phyloP scores from a whole-genome alignment of 306 rosid species.

The Castanea crenata region DNA sequence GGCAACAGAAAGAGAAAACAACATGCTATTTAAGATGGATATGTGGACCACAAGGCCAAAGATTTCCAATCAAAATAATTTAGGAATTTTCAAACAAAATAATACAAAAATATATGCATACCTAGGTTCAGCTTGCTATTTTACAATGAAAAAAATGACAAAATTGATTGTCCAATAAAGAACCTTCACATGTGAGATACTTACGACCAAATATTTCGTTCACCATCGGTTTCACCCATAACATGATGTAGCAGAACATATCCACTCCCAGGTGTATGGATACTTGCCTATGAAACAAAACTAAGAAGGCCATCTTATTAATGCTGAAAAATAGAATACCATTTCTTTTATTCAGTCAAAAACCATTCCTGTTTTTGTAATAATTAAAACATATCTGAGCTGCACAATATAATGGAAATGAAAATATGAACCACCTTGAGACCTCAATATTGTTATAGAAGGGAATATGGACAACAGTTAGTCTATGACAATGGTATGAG shows the following conservation, averaged over 20 bases:
- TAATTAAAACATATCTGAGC: not conserved
- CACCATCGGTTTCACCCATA: slow-evolving; percentile 96
- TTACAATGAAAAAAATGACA: slow-evolving; percentile 19
- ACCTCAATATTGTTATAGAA: not conserved
- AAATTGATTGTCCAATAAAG: not conserved
- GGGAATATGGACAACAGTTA: too few relatives aligned
- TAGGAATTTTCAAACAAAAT: not conserved
- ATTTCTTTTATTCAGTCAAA: not conserved
- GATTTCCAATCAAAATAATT: too few relatives aligned
- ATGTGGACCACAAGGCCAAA: too few relatives aligned
- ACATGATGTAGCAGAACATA: slow-evolving; percentile 95
- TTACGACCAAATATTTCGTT: slow-evolving; percentile 92
- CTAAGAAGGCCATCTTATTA: not conserved
- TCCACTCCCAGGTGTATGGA: slow-evolving; percentile 94
- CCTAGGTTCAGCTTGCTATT: not conserved
- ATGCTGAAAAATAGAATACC: not conserved
- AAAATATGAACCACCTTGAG: not conserved
- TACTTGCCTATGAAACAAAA: slow-evolving; percentile 56
- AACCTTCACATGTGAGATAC: slow-evolving; percentile 41
- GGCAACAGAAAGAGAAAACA: too few relatives aligned
- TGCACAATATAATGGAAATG: not conserved
- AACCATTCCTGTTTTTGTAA: not conserved
- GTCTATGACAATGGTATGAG: too few relatives aligned
- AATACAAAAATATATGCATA: not conserved
- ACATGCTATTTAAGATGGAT: too few relatives aligned